These are phyloP conservation scores for Leptosphaerulina australis DNA, from an alignment of 2,329 filamentous ascomycete genomes.

Conservation along the genomic window DNA sequence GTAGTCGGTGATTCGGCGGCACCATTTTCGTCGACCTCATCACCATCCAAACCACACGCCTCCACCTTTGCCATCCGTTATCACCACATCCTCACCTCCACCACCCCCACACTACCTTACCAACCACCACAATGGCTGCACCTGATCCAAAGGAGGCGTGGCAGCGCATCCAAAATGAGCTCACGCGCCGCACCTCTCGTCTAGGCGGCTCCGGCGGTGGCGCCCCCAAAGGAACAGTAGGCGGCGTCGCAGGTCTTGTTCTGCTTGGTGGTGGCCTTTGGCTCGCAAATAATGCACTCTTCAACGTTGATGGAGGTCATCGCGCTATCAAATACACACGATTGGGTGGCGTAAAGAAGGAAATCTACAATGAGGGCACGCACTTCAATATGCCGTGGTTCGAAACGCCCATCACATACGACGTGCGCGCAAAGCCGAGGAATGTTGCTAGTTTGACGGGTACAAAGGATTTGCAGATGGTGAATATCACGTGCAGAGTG, in stretches of 20 bases:
- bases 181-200: constrained; percentile 54
- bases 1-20: constrained; percentile 35
- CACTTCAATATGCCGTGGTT: constrained; percentile 96
- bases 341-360: constrained; percentile 88
- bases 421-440: constrained; percentile 95
- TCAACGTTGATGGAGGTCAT: constrained; percentile 94
- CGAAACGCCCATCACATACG: constrained; percentile 94
- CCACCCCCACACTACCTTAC: constrained; percentile 16
- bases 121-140: constrained; percentile 37
- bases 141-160: constrained; percentile 70
- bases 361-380: constrained; percentile 98
- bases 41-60: constrained; percentile 22
- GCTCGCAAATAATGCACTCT: constrained; percentile 67
- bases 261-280: constrained; percentile 61
- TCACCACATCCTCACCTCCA: background rate
- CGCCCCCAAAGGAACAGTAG: constrained; percentile 59
- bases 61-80: background rate
- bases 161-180: constrained; percentile 67
- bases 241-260: constrained; percentile 61
- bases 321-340: constrained; percentile 98
- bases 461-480: constrained; percentile 99
- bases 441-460: constrained; percentile 96
- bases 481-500: constrained; percentile 99
- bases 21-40: constrained; percentile 41
- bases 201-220: constrained; percentile 58